Base-by-base conservation (phyloP, 371 early-diverging fungal genomes). In the Lichtheimia corymbifera region DNA sequence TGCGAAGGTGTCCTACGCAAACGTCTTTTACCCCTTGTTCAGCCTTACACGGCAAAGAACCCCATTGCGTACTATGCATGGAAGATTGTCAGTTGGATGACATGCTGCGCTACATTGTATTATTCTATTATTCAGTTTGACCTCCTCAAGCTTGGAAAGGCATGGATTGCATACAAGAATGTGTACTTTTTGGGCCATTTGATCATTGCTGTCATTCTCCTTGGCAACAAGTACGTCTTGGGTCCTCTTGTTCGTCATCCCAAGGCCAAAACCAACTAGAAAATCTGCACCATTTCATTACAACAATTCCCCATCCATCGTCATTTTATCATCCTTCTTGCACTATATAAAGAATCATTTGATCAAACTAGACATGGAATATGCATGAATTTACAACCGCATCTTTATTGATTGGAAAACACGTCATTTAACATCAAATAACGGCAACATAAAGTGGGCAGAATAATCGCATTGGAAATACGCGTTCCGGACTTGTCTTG, bases 121-220 rank as follows among this genome's bases (percentile, higher is more conserved):
- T 80, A 80, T 59, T 67, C 70, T 11, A 65, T 80, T 1, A 63
- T 77, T 50, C 77, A 77, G 1, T 77, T 80, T 55, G 80, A 80
- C 50, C 58, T 80, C 4, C 66, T 80, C 43, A 70, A 67, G 43
- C 27, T 75, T 9, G 27, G 61, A 30, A 72, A 68, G 53, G 59
- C 72, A 20, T 72, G 65, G 64, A 40, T 24, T 9, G 80, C 80
- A 4, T 80, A 80, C 54, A 73, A 68, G 56, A 71, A 58, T n/a
- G 76, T 80, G 7, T 75, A 65, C 14, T 80, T 80, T 41, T 18
- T 80, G 20, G 80, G 80, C 18, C 80, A 80, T 52, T n/a, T 77
- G 5, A 55, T 65, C 1, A 50, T 71, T 4, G 28, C 60, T 1
- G 25, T 67, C 12, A 66, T 80, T 25, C 50, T 79, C 7, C 53